Percentiles rank a stretch among this genome's conserved stretches.
phyloP scores from a whole-genome alignment of 1,284 basidiomycete species.

The Marasmius oreades region DNA sequence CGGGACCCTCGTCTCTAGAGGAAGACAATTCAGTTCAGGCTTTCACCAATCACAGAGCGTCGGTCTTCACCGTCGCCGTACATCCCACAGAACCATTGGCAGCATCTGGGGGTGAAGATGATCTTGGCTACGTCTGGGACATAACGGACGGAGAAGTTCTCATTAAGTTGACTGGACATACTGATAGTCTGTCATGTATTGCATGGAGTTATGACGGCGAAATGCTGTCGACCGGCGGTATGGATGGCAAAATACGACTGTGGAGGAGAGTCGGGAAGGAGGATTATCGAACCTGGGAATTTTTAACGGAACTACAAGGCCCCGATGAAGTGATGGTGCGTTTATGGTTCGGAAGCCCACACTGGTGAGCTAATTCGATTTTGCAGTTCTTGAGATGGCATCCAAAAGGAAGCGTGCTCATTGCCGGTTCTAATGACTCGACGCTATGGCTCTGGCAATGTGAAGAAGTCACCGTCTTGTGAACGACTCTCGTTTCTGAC shows the following conservation, averaged over 20 bases:
- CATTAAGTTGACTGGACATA: conserved; percentile 86
- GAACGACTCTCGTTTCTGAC: background rate
- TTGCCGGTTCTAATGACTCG: conserved; percentile 91
- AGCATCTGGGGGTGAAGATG: conserved; percentile 93
- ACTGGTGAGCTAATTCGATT: conserved; percentile 1
- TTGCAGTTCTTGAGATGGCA: conserved; percentile 93
- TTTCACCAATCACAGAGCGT: conserved; percentile 60
- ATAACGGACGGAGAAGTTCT: conserved; percentile 80
- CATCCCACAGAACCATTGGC: conserved; percentile 88
- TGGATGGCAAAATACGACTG: conserved; percentile 93
- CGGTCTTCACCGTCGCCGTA: conserved; percentile 83
- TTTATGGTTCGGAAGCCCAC: conserved; percentile 12
- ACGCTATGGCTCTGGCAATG: conserved; percentile 99
- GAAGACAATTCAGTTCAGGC: conserved; percentile 67
- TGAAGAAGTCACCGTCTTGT: conserved; percentile 34
- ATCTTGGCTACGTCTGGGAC: conserved; percentile 93
- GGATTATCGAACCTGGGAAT: conserved; percentile 83
- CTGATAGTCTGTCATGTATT: conserved; percentile 83
- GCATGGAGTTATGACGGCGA: conserved; percentile 89
- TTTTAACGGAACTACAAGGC: conserved; percentile 88
- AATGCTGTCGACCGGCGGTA: conserved; percentile 91
- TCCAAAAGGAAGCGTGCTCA: conserved; percentile 85
- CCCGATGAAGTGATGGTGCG: conserved; percentile 93
- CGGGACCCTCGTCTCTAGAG: conserved; percentile 31
- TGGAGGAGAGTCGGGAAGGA: conserved; percentile 83